Evolutionary conservation across 768 basidiomycete genomes (phyloP).

Genomic region (Boletales sp.): DNA sequence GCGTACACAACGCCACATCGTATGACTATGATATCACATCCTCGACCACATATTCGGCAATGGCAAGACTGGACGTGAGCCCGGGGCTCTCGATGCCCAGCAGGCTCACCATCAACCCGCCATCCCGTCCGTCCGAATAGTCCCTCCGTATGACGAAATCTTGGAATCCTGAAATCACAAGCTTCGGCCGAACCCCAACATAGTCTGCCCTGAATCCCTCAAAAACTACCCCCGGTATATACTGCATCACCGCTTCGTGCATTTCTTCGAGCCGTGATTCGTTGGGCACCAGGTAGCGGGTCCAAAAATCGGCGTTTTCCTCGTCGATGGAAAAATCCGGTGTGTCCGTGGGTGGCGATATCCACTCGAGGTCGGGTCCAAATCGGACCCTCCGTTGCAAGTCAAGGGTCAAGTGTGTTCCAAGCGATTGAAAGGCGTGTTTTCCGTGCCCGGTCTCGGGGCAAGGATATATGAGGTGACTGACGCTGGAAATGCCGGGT

Average conservation of each 20-base stretch:
- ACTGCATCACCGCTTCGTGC: conserved; percentile 65
- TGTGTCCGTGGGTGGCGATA: conserved; percentile 47
- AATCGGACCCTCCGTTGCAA: conserved; percentile 82
- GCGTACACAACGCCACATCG: neutral
- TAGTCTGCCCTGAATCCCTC: conserved; percentile 77
- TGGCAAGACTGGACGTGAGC: conserved; percentile 80
- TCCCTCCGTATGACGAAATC: conserved; percentile 79
- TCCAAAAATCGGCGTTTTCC: conserved; percentile 75
- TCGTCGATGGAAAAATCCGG: conserved; percentile 30
- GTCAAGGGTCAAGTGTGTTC: conserved; percentile 90
- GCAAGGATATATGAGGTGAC: conserved; percentile 88
- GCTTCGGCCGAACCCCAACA: conserved; percentile 82
- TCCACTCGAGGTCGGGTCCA: conserved; percentile 91
- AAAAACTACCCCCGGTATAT: conserved; percentile 60
- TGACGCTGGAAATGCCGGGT: conserved; percentile 62
- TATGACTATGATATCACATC: conserved; percentile 34
- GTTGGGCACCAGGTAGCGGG: conserved; percentile 55
- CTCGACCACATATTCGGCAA: conserved; percentile 78
- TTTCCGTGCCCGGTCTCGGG: conserved; percentile 59
- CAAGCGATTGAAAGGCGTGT: conserved; percentile 77
- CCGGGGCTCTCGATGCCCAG: conserved; percentile 93
- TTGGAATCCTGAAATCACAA: conserved; percentile 79
- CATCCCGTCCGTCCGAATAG: conserved; percentile 41
- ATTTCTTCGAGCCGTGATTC: conserved; percentile 62
- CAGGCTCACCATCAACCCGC: conserved; percentile 65